These are phyloP conservation scores for Neurospora cerealis DNA, from an alignment of 495 filamentous ascomycete species.

Conservation along the genomic window DNA sequence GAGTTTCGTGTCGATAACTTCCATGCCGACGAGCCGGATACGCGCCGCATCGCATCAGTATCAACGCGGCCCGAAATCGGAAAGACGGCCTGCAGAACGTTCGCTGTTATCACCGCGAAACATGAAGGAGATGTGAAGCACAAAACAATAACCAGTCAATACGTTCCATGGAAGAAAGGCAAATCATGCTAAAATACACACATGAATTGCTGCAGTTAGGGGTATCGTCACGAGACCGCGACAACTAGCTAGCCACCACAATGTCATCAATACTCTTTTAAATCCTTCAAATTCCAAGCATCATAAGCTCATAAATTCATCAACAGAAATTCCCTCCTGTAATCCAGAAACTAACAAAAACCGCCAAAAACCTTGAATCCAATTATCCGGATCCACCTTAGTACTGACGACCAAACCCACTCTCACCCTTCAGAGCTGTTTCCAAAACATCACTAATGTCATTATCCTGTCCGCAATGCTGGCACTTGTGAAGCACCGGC, in stretches of 20 bases:
- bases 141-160: background rate
- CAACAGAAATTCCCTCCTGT: background rate
- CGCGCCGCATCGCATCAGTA: background rate
- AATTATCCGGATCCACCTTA: background rate
- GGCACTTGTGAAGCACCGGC: slow-evolving; percentile 19
- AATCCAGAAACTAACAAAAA: background rate
- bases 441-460: slow-evolving; percentile 16
- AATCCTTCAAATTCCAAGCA: background rate
- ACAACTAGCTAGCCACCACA: background rate
- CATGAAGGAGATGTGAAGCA: background rate
- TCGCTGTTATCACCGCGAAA: too few species aligned
- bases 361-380: background rate
- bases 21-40: background rate
- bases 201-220: background rate
- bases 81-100: too few species aligned
- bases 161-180: too few species aligned
- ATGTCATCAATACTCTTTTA: background rate
- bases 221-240: background rate
- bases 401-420: background rate
- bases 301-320: background rate
- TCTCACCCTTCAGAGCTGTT: background rate
- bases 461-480: slow-evolving; percentile 25
- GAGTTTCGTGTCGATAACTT: background rate
- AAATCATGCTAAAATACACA: background rate
- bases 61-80: too few species aligned